Base-by-base conservation (phyloP, 176 grass and related monocot genomes). In the Aegilops bicornis region DNA sequence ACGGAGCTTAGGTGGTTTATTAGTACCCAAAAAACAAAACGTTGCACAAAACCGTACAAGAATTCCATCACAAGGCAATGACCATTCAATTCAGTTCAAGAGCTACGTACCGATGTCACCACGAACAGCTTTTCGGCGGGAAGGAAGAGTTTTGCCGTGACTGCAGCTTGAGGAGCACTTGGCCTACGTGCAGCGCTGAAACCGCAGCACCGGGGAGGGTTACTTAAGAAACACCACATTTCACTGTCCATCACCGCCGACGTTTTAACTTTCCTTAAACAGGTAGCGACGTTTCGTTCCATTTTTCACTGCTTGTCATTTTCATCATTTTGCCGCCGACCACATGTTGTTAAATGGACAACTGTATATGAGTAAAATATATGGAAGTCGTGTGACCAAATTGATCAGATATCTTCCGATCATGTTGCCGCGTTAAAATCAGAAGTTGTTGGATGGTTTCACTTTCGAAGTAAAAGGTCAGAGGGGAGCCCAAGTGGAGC, bases 371-470 rank as follows among this genome's bases (percentile, higher is more conserved):
- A 8, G 12, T 73, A 73, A 16, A 73, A 75, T 50, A 75, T 45
- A 6, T 52, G 48, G 13, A 27, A 48, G 3, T 13, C 10, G 42
- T 22, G 47, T 15, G 31, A 54, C 43, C 66, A 22, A 48, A 30
- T 16, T 17, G 20, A 54, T 15, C 6, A 22, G 11, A 39, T 8
- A 27, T 62, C 22, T 79, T 79, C 29, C 78, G 56, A 4, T 47
- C 79, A 54, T 29, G 50, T 29, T 80, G 42, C 45, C 63, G 58
- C 83, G 77, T 89, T 84, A 86, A 88, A 80, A 94, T 89, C 89
- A 30, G 29, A 69, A 47, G 83, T 89, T 27, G 86, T 84, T 94
- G 84, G 39, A 77, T 17, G 2, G 52, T 7, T 56, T 80, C 54
- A 35, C 62, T 86, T 76, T 64, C 17, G 15, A 23, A 58, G 19